These are phyloP conservation scores for Beauveria rudraprayagi DNA, from an alignment of 2,329 filamentous ascomycete genomes.

Conservation along the genomic window DNA sequence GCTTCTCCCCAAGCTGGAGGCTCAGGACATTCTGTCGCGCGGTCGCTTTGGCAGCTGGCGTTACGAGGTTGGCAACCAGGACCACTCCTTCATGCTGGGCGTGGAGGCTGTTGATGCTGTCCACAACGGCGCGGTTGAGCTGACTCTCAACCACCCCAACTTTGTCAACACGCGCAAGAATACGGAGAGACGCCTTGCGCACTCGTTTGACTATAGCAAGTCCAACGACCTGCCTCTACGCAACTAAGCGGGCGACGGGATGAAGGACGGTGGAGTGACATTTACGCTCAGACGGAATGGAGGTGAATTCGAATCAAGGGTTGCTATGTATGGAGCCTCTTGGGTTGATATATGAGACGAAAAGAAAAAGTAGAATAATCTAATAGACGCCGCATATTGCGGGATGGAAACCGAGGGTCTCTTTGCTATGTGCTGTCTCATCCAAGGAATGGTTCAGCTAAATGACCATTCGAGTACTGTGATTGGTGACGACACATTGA, in stretches of 20 bases:
- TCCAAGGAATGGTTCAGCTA: not conserved
- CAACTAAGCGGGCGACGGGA: constrained; percentile 12
- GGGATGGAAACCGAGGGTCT: not conserved
- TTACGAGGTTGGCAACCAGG: constrained; percentile 95
- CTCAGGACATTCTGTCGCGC: constrained; percentile 85
- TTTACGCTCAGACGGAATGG: constrained; percentile 16
- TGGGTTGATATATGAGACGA: not conserved
- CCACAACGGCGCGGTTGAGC: constrained; percentile 78
- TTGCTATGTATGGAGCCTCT: not conserved
- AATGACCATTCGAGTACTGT: not conserved
- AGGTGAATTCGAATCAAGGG: not conserved
- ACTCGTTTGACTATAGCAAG: constrained; percentile 33
- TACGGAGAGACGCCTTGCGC: constrained; percentile 36
- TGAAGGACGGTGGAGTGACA: not conserved
- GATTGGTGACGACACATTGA: not conserved
- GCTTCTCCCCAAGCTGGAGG: constrained; percentile 86
- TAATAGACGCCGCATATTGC: not conserved
- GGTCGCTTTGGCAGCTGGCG: constrained; percentile 97
- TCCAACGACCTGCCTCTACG: constrained; percentile 34
- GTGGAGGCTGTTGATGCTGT: constrained; percentile 90
- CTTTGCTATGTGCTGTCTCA: not conserved
- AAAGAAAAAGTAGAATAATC: not conserved
- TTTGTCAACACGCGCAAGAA: constrained; percentile 79
- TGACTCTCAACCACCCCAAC: constrained; percentile 94
- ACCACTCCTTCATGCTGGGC: constrained; percentile 96